These are phyloP conservation scores for Cystofilobasidium ferigula DNA, from an alignment of 768 basidiomycete genomes.

Conservation along the genomic window DNA sequence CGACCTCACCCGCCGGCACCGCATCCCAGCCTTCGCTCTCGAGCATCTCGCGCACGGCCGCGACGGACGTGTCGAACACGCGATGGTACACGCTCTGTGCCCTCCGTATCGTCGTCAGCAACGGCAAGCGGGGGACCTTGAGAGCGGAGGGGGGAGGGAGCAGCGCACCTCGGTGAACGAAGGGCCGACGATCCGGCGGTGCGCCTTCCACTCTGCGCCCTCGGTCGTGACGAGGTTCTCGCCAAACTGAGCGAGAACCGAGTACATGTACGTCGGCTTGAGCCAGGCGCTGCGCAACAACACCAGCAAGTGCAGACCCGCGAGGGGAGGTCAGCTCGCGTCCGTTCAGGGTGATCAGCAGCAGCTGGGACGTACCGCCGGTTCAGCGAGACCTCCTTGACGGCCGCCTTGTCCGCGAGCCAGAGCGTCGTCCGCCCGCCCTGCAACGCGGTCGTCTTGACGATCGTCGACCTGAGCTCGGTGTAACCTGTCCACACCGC, in stretches of 20 bases:
- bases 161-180: slow-evolving; percentile 51
- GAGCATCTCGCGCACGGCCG: slow-evolving; percentile 8
- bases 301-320: too few relatives aligned
- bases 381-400: slow-evolving; percentile 5
- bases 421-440: background rate
- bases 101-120: too few relatives aligned
- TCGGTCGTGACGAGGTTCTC: slow-evolving; percentile 56
- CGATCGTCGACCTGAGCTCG: background rate
- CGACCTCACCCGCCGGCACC: background rate
- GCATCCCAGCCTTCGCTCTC: slow-evolving; percentile 4
- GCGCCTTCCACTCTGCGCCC: slow-evolving; percentile 55
- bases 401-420: background rate
- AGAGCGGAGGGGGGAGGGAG: too few relatives aligned
- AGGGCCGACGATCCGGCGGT: slow-evolving; percentile 53
- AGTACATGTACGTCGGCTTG: slow-evolving; percentile 12
- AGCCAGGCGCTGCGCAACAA: background rate
- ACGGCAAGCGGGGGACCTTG: too few relatives aligned
- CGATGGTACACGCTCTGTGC: slow-evolving; percentile 3
- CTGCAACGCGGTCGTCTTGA: background rate
- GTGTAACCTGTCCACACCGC: background rate
- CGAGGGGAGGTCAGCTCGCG: too few relatives aligned
- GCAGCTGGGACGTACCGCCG: background rate
- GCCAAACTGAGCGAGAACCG: slow-evolving; percentile 46
- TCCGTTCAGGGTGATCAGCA: too few relatives aligned
- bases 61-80: slow-evolving; percentile 4